A percentile compares a stretch with the other conserved stretches of the same genome.
Evolutionary conservation across 2,329 filamentous ascomycete species (phyloP).

Genomic region (Apiospora malaysiana): DNA sequence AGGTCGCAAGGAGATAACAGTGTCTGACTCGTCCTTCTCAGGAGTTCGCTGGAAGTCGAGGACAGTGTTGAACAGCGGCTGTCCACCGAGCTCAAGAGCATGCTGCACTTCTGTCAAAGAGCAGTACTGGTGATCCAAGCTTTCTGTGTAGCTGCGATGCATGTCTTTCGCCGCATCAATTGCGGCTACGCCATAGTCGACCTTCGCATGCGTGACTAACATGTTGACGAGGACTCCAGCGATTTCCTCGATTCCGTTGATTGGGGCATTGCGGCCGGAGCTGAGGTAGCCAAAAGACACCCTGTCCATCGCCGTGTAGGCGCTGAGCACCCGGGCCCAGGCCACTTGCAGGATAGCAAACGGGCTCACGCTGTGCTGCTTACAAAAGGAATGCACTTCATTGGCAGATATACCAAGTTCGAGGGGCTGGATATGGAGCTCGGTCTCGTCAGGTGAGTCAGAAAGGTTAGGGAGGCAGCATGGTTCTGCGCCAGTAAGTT

Average conservation of each 20-base stretch:
- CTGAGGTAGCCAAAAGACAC: constrained; percentile 48
- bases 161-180: not conserved
- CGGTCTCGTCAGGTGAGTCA: not conserved
- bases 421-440: not conserved
- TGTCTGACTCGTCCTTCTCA: not conserved
- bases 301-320: constrained; percentile 44
- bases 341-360: constrained; percentile 38
- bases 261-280: constrained; percentile 40
- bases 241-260: not conserved
- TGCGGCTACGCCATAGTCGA: not conserved
- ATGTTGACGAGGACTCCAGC: constrained; percentile 1
- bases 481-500: constrained; percentile 22
- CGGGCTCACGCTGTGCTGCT: constrained; percentile 21
- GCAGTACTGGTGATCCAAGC: constrained; percentile 18
- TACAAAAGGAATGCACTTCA: constrained; percentile 19
- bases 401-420: constrained; percentile 17
- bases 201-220: not conserved
- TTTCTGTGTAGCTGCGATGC: not conserved
- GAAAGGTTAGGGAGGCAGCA: constrained; percentile 22
- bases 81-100: constrained; percentile 23
- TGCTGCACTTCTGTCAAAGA: constrained; percentile 22
- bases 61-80: constrained; percentile 23
- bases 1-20: not conserved
- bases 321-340: constrained; percentile 47
- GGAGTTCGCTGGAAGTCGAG: constrained; percentile 23